These are phyloP conservation scores for Microstegium vimineum DNA, from an alignment of 176 grass and related monocot species.

Conservation along the genomic window DNA sequence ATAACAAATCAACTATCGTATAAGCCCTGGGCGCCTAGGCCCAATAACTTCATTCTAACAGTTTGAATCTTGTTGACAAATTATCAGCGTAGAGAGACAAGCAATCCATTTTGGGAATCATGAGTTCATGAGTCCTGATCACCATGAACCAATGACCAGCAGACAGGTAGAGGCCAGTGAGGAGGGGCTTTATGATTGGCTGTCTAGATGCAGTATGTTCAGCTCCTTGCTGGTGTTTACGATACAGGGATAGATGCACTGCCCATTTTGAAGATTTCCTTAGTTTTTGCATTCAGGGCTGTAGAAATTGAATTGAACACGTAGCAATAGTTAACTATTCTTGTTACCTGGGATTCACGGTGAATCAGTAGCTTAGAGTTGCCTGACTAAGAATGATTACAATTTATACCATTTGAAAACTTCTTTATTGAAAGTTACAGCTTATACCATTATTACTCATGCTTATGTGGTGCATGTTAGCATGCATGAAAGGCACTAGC, in stretches of 20 bases:
- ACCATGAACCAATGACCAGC: background rate
- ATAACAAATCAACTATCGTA: too few species aligned
- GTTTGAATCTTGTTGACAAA: background rate
- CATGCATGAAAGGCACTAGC: background rate
- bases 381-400: background rate
- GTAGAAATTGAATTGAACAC: background rate
- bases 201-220: too few species aligned
- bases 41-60: too few species aligned
- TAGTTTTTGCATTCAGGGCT: background rate
- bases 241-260: background rate
- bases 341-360: background rate
- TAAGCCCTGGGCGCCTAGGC: too few species aligned
- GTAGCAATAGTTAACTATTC: background rate
- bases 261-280: background rate
- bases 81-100: background rate
- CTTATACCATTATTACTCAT: background rate
- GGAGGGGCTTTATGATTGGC: too few species aligned
- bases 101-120: background rate
- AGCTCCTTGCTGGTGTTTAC: too few species aligned
- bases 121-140: background rate
- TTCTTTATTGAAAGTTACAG: background rate
- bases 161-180: background rate
- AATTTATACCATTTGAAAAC: background rate
- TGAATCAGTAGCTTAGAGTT: background rate
- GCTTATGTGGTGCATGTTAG: background rate